Evolutionary conservation across 2,329 filamentous ascomycete genomes (phyloP), one percentile per base, ranked within the genome.

Genomic region (Calonectria ilicicola): DNA sequence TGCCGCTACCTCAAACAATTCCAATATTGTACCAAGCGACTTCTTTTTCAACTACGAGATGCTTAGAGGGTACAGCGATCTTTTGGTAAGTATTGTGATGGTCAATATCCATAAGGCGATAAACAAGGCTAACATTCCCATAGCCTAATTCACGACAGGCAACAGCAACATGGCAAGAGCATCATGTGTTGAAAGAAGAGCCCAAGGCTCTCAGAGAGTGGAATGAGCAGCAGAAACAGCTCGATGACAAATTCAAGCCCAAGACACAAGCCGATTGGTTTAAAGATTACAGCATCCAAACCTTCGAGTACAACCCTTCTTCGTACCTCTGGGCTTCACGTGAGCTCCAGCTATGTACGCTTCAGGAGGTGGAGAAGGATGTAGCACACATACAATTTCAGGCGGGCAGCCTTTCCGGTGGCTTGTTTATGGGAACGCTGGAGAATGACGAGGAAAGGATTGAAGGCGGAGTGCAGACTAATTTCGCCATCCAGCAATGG

Each of bases 31-130:
- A 2, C 27, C 44, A 3, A 51, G n/a, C 29, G 44, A 65, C 29
- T 65, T 65, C 44, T 65, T 65, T 35, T 65, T 65, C 21, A 49
- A 65, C 15, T 49, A 51, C 10, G 44, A 51, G 21, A 65, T 60
- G 53, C n/a, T 60, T 3, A 40, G 53, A 40, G 53, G 53, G 26
- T 60, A 60, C 21, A 60, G 53, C 6, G 53, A 60, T 19, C 53
- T 60, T 19, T 26, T 60, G 32, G 53, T 60, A 40, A 40, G 53
- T 40, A 21, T 26, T 14, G 9, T 26, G 10, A 32, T 10, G 4
- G 12, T 23, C 2, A 10, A n/a, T 21, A 2, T 9, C 17, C 12
- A 2, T 12, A 15, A 40, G 5, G 21, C 14, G 14, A 17, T 40
- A 0, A 26, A 2, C 0, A n/a, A 40, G 9, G 10, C 26, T 53